A percentile compares a stretch with the other conserved stretches of the same genome.
These are phyloP conservation scores for Nigrospora osmanthi DNA, from an alignment of 2,329 filamentous ascomycete genomes.

Conservation along the genomic window DNA sequence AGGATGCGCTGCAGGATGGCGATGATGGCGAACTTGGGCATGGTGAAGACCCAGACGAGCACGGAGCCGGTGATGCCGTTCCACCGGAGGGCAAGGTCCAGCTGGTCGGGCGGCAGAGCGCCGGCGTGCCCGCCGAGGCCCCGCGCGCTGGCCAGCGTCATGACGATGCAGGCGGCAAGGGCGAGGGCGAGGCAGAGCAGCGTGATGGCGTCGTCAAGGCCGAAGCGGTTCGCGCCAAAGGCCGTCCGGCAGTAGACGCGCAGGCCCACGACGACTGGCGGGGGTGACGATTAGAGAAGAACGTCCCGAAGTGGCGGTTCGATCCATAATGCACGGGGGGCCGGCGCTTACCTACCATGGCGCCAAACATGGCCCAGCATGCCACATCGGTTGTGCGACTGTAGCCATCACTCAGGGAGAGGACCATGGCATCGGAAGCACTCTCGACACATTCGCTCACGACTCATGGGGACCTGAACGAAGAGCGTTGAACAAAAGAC, in stretches of 20 bases:
- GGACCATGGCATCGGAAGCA: too few relatives aligned
- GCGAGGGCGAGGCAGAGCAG: slow-evolving; percentile 18
- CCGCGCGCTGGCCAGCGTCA: slow-evolving; percentile 15
- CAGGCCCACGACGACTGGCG: slow-evolving; percentile 16
- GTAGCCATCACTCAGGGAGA: neutral
- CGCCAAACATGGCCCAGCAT: neutral
- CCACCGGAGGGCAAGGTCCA: slow-evolving; percentile 16
- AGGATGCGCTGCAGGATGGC: slow-evolving; percentile 22
- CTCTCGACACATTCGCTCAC: too few relatives aligned
- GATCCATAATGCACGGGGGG: too few relatives aligned
- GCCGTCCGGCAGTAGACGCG: slow-evolving; percentile 15
- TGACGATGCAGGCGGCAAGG: slow-evolving; percentile 18
- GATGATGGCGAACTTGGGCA: slow-evolving; percentile 25
- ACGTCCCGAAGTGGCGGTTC: too few relatives aligned
- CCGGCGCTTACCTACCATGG: neutral
- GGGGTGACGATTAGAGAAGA: neutral
- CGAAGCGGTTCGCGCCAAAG: slow-evolving; percentile 14
- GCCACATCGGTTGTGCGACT: neutral
- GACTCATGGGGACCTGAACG: too few relatives aligned
- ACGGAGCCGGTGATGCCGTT: slow-evolving; percentile 21
- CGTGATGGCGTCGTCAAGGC: slow-evolving; percentile 22
- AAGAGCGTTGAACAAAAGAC: too few relatives aligned
- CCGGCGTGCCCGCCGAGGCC: slow-evolving; percentile 18
- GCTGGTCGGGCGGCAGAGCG: slow-evolving; percentile 7
- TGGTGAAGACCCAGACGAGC: slow-evolving; percentile 23